Conservation (phyloP, 345 rosid genomes). For the Citrus reticulata region DNA sequence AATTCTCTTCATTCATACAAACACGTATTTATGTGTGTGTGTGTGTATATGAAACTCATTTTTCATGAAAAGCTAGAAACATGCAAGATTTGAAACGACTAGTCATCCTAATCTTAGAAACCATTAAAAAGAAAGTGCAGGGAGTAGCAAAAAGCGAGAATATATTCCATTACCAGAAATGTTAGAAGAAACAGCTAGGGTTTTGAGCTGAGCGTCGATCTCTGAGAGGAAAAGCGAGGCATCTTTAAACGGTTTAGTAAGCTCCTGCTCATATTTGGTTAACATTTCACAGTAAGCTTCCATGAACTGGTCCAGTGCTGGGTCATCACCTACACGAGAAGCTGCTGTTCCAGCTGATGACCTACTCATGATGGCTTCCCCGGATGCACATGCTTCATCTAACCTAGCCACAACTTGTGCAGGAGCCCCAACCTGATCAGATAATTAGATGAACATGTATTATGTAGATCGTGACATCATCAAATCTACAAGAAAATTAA, state of each 20-base stretch:
- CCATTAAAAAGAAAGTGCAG: background rate
- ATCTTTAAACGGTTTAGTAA: constrained; percentile 42
- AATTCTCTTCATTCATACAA: background rate
- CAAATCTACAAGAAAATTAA: no score
- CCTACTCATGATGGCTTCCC: constrained; percentile 19
- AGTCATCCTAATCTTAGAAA: background rate
- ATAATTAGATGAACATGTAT: background rate
- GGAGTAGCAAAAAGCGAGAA: constrained; percentile 1
- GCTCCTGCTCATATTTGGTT: constrained; percentile 41
- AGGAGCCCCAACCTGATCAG: constrained; percentile 41
- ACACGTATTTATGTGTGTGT: no score
- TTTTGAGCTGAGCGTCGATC: constrained; percentile 39
- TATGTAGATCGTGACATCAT: no score
- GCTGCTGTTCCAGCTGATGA: constrained; percentile 3
- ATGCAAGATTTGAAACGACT: background rate
- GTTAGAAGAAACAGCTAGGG: constrained; percentile 26
- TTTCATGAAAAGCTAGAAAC: background rate
- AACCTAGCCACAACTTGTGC: constrained; percentile 40
- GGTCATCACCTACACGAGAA: constrained; percentile 32
- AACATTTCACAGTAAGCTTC: constrained; percentile 53
- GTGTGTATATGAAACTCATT: background rate
- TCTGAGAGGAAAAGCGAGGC: constrained; percentile 40
- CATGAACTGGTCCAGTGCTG: constrained; percentile 49
- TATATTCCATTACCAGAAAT: constrained; percentile 24
- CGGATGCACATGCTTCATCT: constrained; percentile 34